Evolutionary conservation across 805 yeast genomes (phyloP), one percentile per base, ranked within the genome.

Genomic region (Myxozyma vanderwaltii): DNA sequence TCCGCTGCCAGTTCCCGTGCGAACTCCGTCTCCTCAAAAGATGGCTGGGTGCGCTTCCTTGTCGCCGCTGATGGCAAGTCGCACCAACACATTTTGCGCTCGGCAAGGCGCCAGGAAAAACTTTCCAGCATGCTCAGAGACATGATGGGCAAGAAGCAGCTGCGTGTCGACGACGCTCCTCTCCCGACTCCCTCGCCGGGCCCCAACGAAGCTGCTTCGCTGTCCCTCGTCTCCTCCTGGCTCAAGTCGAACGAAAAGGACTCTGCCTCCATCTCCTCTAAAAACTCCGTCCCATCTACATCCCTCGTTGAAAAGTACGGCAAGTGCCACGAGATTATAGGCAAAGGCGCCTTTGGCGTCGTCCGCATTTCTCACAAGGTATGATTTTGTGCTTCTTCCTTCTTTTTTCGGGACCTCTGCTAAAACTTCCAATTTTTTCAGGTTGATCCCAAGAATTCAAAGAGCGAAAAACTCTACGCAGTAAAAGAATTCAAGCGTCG

Each of bases 221-320:
- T 65, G 21, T 45, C 58, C 31, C 61, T 66, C 3, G 56, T 63
- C 40, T 53, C 66, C 26, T 58, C 65, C 23, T 66, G 67, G 69
- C 45, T 66, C 19, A 55, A 10, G 49, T 67, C 52, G 33, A 62
- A 45, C 40, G 67, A 63, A 46, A 66, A 56, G 70, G 70, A 56
- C 82, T 79, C 36, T 5, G 79, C 36, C 6, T 36, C 39, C 12
- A 31, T 36, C 10, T 21, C 59, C 23, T 21, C 39, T 5, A 52
- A 52, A 26, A 40, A 33, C 33, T 49, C 56, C n/a, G 24, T 48
- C 7, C 31, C 53, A 15, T 69, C 76, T 36, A 69, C 83, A 49
- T 83, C 91, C 8, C 87, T 92, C 72, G 86, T 84, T 7, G 91
- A 91, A 67, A 88, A 91, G 71, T 92, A 92, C 72, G 99, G 99